Percentiles rank a stretch among this genome's conserved stretches.
These are phyloP conservation scores for Coix lacrymajobi DNA, from an alignment of 176 grass and related monocot species.

Conservation along the genomic window DNA sequence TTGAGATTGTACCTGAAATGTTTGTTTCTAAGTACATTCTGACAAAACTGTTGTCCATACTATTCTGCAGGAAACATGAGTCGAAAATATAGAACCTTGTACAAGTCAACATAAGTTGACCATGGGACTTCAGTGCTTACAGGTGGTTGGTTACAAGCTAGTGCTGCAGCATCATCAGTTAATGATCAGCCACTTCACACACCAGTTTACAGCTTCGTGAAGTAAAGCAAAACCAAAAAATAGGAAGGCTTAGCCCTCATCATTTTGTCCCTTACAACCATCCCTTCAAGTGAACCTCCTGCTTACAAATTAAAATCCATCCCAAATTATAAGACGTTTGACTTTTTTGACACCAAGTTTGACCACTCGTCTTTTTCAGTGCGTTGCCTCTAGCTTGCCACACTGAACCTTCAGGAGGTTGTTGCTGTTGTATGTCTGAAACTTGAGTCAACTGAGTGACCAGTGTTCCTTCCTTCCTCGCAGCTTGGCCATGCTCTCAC, in stretches of 20 bases:
- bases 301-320: too few relatives aligned
- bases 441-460: background rate
- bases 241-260: background rate
- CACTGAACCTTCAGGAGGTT: constrained; percentile 4
- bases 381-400: too few relatives aligned
- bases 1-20: background rate
- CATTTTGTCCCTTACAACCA: background rate
- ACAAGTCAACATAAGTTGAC: background rate
- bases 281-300: background rate
- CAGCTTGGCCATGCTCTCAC: background rate
- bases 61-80: background rate
- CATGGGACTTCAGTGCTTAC: background rate
- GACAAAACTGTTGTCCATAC: background rate
- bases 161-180: background rate
- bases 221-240: background rate
- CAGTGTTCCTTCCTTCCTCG: background rate
- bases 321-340: too few relatives aligned
- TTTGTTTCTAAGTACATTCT: constrained; percentile 11
- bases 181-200: background rate
- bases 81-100: background rate
- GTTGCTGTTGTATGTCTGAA: background rate
- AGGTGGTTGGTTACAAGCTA: background rate
- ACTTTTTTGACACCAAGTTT: too few relatives aligned
- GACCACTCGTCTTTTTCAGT: too few relatives aligned
- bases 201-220: too few relatives aligned